These are phyloP conservation scores for Plasmodium knowlesi DNA, from an alignment of 169 alveolate species.

Conservation along the genomic window DNA sequence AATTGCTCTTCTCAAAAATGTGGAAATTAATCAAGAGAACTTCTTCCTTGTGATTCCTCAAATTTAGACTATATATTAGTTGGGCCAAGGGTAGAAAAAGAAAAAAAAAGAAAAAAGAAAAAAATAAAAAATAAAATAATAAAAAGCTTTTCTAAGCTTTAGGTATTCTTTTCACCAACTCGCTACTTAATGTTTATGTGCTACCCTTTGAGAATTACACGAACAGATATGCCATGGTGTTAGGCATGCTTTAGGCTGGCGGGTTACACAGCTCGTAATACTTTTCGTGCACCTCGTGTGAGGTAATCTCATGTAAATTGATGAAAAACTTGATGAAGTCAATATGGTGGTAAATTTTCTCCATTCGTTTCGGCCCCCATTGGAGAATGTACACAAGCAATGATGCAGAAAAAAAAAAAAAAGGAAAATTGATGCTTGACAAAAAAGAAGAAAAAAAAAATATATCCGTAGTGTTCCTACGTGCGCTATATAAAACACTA, in stretches of 20 bases:
- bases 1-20: not conserved
- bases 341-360: not conserved
- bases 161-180: not conserved
- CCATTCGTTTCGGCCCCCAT: not conserved
- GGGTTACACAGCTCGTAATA: not conserved
- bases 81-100: not conserved
- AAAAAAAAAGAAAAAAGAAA: no score
- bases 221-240: not conserved
- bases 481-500: not conserved
- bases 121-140: no score
- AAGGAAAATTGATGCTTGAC: not conserved
- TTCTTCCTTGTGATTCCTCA: not conserved
- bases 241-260: not conserved
- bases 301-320: not conserved
- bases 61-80: not conserved
- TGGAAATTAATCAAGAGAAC: not conserved
- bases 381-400: not conserved
- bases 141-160: not conserved
- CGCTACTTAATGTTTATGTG: not conserved
- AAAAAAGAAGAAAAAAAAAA: not conserved
- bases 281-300: not conserved
- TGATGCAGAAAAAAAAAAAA: not conserved
- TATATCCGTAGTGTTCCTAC: not conserved
- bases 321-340: not conserved
- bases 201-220: not conserved